A percentile compares a stretch with the other conserved stretches of the same genome.
phyloP scores from a whole-genome alignment of 2,329 filamentous ascomycete species.

The Sclerotinia sclerotiorum region DNA sequence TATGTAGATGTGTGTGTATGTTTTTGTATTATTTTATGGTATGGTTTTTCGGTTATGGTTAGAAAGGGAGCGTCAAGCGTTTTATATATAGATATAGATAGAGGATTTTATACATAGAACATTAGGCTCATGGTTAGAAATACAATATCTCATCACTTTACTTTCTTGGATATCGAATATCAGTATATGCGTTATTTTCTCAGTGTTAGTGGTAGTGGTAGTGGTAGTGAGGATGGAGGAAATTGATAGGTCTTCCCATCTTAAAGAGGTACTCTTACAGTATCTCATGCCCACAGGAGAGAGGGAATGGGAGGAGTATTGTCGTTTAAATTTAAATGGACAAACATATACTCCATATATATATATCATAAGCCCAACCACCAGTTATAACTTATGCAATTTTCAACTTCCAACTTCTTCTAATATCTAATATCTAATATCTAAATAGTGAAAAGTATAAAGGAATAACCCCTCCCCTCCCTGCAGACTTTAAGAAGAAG shows the following conservation, averaged over 20 bases:
- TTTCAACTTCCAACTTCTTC: no score
- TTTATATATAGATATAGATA: neutral
- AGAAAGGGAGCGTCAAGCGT: neutral
- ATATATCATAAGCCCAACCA: no score
- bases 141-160: neutral
- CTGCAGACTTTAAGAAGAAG: no score
- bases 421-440: no score
- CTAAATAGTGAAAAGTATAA: no score
- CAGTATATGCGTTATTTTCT: neutral
- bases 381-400: no score
- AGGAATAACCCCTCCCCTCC: no score
- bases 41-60: neutral
- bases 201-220: neutral
- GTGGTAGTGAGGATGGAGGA: neutral
- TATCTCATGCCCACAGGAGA: no score
- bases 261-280: neutral
- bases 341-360: no score
- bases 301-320: fast-evolving
- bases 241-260: neutral
- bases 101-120: constrained; percentile 2
- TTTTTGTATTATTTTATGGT: constrained; percentile 1
- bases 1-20: no score
- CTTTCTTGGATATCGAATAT: neutral
- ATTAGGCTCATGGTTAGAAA: neutral
- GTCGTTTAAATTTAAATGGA: no score